Base-by-base conservation (phyloP, 805 yeast species). In the Henningerozyma blattae region DNA sequence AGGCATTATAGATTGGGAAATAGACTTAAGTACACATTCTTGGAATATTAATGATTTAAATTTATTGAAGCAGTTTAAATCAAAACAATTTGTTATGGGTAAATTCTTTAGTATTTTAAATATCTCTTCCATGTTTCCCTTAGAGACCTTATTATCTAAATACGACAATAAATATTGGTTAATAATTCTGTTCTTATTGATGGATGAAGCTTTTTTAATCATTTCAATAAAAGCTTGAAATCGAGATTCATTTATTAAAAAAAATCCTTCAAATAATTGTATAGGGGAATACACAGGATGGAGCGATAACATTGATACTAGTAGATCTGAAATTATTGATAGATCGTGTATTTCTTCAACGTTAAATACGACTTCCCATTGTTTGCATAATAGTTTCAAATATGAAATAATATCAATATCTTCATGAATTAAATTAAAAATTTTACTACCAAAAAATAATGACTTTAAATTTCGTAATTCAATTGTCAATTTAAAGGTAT, bases 371-470 rank as follows among this genome's bases (percentile, higher is more conserved):
- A 25, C 42, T 20, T 31, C 27, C 48, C 54, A 47, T 30, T 54
- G 59, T 2, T 5, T 20, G 12, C 22, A 27, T 22, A 54, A 14
- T 12, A 41, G 14, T 4, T 43, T 42, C 27, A 52, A 28, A 27
- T 50, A 55, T 7, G 43, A 38, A 2, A 43, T 18, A 22, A 54
- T 45, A 30, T 37, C 41, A 6, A 46, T 28, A 4, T 40, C 41
- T 2, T 36, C 18, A 3, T 42, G 31, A n/a, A 56, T 27, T 4
- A 44, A 18, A 38, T 56, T 57, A 29, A 45, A 53, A 5, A 56
- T n/a, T 33, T 42, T 54, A 33, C 61, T 56, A 1, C 62, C 62
- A 42, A 53, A 56, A 19, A 55, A 41, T 0, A 46, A 12, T 1
- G 56, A 31, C 25, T 45, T 48, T 13, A 35, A 29, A 18, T 32